Base-by-base conservation (phyloP, 1,139 yeast species). In the Citeromyces siamensis region DNA sequence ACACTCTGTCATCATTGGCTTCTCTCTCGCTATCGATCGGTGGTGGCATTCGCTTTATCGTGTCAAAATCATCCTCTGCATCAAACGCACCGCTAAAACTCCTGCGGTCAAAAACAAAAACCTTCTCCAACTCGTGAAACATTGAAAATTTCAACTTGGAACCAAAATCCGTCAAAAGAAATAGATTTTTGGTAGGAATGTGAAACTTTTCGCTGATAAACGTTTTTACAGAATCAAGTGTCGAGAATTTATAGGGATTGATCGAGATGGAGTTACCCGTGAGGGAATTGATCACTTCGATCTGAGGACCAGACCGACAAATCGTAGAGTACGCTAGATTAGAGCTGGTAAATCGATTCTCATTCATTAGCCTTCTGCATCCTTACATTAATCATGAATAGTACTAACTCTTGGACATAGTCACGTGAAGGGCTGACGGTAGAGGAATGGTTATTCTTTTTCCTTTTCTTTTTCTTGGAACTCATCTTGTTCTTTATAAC, bases 21-120 rank as follows among this genome's bases (percentile, higher is more conserved):
- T 26, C 31, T 13, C 17, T 6, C 4, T 26, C 16, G 6, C 16
- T 14, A 12, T 17, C 31, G 6, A 26, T 8, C 16, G 31, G 31
- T 26, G 31, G 16, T 9, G 12, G 17, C 31, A 26, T 26, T 9
- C 17, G 44, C 55, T 60, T 41, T 40, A 43, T 36, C 5, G 17
- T 5, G 14, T 3, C 6, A 10, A 12, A 26, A n/a, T 26, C 4
- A 9, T 26, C 31, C 12, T 13, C 16, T 26, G 31, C 31, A 26
- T 26, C 17, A 9, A 13, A 17, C 5, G 31, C 5, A 7, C 17
- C 12, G 17, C 47, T 45, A 37, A 62, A 50, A 33, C 36, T 20
- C 27, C 32, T 6, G 33, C 19, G 10, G 21, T 35, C 34, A 19
- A 32, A 32, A 3, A 32, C 21, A 32, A 32, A 19, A 13, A 32